A percentile compares a stretch with the other conserved stretches of the same genome.
Conservation (phyloP, 331 rosid species). For the Prunus yedoensis region DNA sequence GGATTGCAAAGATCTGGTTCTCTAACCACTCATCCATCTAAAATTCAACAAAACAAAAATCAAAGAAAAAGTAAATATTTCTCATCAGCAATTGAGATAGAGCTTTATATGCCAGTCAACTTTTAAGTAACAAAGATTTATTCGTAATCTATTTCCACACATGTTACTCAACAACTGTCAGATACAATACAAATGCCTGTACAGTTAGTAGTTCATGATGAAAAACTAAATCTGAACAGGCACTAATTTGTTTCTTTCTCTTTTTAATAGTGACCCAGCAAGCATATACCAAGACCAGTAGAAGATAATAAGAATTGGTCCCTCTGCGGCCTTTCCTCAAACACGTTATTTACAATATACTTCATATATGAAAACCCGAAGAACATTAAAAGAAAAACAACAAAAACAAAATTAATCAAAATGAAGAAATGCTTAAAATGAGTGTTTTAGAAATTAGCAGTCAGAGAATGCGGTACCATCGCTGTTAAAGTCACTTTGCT, state of each 20-base stretch:
- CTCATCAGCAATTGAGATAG: background rate
- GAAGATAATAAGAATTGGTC: background rate
- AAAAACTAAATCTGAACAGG: background rate
- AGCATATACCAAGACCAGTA: background rate
- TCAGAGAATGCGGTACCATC: background rate
- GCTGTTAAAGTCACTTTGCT: background rate
- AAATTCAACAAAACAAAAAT: slow-evolving; percentile 11
- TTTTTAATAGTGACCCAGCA: too few relatives aligned
- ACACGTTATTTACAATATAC: background rate
- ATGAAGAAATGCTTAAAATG: background rate
- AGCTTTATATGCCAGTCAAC: background rate
- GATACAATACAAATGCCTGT: background rate
- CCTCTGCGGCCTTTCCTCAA: slow-evolving; percentile 16
- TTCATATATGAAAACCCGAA: background rate
- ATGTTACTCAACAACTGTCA: background rate
- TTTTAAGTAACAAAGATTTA: background rate
- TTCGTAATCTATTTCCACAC: background rate
- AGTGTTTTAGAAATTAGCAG: background rate
- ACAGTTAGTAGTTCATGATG: background rate
- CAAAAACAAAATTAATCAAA: background rate
- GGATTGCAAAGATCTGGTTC: slow-evolving; percentile 55
- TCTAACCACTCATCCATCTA: slow-evolving; percentile 65
- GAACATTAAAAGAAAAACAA: too few relatives aligned
- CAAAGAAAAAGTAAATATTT: background rate
- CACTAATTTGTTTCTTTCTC: background rate